Evolutionary conservation across 2,329 filamentous ascomycete genomes (phyloP).

Genomic region (Colletotrichum simmondsii): DNA sequence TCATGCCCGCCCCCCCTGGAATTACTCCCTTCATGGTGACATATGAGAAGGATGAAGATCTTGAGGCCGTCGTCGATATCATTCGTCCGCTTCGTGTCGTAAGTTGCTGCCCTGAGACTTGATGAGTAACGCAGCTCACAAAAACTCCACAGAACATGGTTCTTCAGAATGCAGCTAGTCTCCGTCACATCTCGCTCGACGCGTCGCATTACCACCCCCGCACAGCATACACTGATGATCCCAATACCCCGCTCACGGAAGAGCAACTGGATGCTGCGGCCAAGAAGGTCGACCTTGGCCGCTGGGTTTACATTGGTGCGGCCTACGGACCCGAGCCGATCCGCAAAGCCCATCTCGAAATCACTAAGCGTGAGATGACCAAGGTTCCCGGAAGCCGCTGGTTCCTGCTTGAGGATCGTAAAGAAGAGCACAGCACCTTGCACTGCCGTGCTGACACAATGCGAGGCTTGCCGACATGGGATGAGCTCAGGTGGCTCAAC

Average conservation of each 20-base stretch:
- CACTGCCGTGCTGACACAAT: conserved; percentile 36
- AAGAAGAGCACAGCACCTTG: conserved; percentile 43
- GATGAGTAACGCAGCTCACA: neutral
- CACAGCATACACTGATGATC: conserved; percentile 37
- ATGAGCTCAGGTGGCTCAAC: conserved; percentile 52
- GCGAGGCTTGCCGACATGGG: conserved; percentile 45
- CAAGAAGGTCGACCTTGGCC: conserved; percentile 49
- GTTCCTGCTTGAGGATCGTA: conserved; percentile 33
- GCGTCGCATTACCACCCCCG: conserved; percentile 49
- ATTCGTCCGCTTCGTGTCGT: conserved; percentile 44
- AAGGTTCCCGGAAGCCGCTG: conserved; percentile 23
- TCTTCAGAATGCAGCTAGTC: conserved; percentile 57
- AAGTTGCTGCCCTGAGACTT: neutral
- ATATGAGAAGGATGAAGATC: conserved; percentile 48
- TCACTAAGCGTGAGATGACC: conserved; percentile 23
- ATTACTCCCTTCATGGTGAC: conserved; percentile 53
- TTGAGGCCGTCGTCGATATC: conserved; percentile 47
- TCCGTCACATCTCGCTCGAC: conserved; percentile 55
- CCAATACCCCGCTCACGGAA: conserved; percentile 45
- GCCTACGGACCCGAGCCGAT: conserved; percentile 44
- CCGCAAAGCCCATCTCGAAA: conserved; percentile 36
- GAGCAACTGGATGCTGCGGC: conserved; percentile 51
- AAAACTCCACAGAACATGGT: conserved; percentile 38
- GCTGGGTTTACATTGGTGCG: conserved; percentile 60
- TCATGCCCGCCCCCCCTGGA: conserved; percentile 47